These are phyloP conservation scores for Nevesoporus exiguus DNA, from an alignment of 768 basidiomycete genomes.

Conservation along the genomic window DNA sequence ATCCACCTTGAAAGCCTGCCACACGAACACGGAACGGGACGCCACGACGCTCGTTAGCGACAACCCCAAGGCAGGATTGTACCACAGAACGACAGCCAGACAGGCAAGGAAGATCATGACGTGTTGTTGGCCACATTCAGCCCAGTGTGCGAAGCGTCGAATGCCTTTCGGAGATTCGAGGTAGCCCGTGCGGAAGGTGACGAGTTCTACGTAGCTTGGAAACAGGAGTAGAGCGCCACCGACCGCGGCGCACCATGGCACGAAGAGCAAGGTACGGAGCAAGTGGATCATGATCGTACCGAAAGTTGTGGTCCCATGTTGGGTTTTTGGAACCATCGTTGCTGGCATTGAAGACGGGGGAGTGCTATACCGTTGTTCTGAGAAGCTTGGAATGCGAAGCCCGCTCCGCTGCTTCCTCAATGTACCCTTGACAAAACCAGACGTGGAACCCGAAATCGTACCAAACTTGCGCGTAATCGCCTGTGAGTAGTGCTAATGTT, in stretches of 20 bases:
- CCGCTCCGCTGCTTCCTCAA: slow-evolving; percentile 8
- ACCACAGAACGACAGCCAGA: slow-evolving; percentile 19
- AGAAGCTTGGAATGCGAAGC: slow-evolving; percentile 16
- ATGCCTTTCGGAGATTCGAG: slow-evolving; percentile 26
- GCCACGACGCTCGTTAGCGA: slow-evolving; percentile 15
- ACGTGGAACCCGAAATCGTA: slow-evolving; percentile 24
- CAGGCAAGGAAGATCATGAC: slow-evolving; percentile 33
- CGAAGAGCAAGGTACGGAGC: slow-evolving; percentile 26
- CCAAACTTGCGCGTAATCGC: slow-evolving; percentile 20
- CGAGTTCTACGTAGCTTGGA: slow-evolving; percentile 24
- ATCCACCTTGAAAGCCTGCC: slow-evolving; percentile 26
- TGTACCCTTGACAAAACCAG: slow-evolving; percentile 3
- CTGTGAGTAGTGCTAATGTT: not conserved
- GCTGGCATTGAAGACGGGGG: not conserved
- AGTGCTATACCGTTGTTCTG: not conserved
- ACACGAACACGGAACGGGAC: slow-evolving; percentile 28
- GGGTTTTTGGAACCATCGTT: not conserved
- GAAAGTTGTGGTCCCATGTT: not conserved
- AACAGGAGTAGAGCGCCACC: slow-evolving; percentile 32
- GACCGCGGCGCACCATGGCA: slow-evolving; percentile 37
- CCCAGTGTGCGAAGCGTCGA: slow-evolving; percentile 39
- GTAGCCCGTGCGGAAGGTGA: slow-evolving; percentile 33
- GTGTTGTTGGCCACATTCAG: slow-evolving; percentile 33
- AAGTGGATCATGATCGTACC: not conserved
- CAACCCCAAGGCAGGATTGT: slow-evolving; percentile 15